These are phyloP conservation scores for Quercus dentata DNA, from an alignment of 306 rosid genomes.

Conservation along the genomic window DNA sequence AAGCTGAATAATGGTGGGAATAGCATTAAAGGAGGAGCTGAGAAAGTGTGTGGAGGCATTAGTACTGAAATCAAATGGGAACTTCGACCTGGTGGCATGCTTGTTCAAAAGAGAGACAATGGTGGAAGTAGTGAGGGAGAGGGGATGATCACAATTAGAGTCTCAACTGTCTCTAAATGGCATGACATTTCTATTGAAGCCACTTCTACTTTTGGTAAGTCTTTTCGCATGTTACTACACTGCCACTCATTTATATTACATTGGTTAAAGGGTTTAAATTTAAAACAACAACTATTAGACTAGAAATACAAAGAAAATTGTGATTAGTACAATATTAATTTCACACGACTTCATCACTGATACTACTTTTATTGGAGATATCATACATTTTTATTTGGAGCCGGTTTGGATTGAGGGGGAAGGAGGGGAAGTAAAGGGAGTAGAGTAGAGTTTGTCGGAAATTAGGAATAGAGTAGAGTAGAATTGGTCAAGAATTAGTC, in stretches of 20 bases:
- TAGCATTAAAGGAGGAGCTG: conserved; percentile 2
- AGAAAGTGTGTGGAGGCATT: conserved; percentile 21
- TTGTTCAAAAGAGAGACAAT: conserved; percentile 80
- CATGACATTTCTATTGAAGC: conserved; percentile 71
- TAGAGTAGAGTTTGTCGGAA: no score
- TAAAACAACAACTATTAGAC: no score
- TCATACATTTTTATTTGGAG: no score
- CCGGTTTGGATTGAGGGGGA: no score
- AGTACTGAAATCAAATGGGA: conserved; percentile 81
- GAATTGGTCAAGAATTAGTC: no score
- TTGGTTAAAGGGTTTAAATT: no score
- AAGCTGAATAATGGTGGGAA: conserved; percentile 45
- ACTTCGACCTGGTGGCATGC: conserved; percentile 96
- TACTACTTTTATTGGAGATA: no score
- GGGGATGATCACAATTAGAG: conserved; percentile 69
- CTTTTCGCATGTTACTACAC: background rate
- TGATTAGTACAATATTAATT: no score
- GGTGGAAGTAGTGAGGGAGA: conserved; percentile 37
- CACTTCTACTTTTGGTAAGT: conserved; percentile 84
- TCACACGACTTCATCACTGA: rapidly evolving
- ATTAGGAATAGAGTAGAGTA: no score
- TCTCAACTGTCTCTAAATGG: conserved; percentile 69
- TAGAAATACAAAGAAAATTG: no score
- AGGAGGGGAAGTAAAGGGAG: no score
- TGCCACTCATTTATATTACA: background rate